Evolutionary conservation across 2,329 filamentous ascomycete genomes (phyloP), one percentile per base, ranked within the genome.

Genomic region (Aspergillus quadrilineatus): DNA sequence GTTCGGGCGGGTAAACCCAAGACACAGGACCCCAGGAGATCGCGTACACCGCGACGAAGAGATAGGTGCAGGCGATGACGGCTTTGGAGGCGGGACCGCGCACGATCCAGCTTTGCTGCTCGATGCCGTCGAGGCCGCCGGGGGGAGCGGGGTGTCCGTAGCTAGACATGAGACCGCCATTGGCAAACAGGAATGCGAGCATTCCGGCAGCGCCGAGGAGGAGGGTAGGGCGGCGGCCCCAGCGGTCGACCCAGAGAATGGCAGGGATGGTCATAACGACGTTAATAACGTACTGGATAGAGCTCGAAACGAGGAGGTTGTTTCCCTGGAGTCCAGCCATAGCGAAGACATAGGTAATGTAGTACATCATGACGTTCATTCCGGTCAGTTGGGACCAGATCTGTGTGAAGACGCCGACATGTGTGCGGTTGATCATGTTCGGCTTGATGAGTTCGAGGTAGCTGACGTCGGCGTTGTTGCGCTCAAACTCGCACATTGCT

Each of bases 241-340:
- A 89, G 56, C 81, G 79, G 64, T 94, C 89, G 64, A 92, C 82
- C 75, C 79, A 92, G 43, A 92, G 71, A n/a, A 93, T 80, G 1
- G 89, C 89, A 0, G 89, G 88, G 6, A 92, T 71, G 0, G 90
- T 93, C 85, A 90, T 89, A 51, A 85, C 61, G 2, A 93, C 89
- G 69, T 92, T 92, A 78, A 93, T 90, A 63, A 92, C 80, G 68
- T 89, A 90, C 67, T 89, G 85, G 61, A 90, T 89, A 6, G 82
- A 84, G 30, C 85, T 87, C 4, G 87, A 82, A 36, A 89, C 73
- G n/a, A 90, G 79, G 28, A 85, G 81, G 56, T 79, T 81, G 65
- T 83, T 79, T 9, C 80, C 81, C 2, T 73, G 76, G 3, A 88
- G 74, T 14, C 87, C 87, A 17, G 87, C 86, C 88, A 90, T 90